Conservation (phyloP, 345 rosid genomes). For the Geranium brycei region DNA sequence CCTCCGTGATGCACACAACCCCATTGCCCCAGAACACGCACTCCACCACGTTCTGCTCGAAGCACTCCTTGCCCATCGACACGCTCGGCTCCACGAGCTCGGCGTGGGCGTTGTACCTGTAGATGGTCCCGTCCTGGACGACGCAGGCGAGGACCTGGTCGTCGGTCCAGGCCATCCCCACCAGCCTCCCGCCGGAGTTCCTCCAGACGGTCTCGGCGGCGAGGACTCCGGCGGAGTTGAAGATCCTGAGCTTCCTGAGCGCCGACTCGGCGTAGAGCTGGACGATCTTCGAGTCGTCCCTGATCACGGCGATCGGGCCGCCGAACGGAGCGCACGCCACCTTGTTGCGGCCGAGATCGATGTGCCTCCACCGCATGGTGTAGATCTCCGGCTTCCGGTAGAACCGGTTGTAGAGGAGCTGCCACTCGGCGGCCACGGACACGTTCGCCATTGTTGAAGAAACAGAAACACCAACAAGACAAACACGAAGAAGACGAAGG, state of each 20-base stretch:
- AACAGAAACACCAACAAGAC: not conserved
- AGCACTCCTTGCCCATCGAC: constrained; percentile 71
- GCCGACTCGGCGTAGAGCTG: constrained; percentile 97
- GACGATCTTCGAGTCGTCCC: constrained; percentile 96
- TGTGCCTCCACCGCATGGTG: constrained; percentile 76
- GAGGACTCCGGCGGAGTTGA: constrained; percentile 71
- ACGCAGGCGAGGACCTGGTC: constrained; percentile 69
- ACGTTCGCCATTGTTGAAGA: constrained; percentile 53
- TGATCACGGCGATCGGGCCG: constrained; percentile 85
- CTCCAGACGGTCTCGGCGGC: constrained; percentile 85
- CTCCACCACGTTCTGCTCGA: constrained; percentile 82
- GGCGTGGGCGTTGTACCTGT: constrained; percentile 63
- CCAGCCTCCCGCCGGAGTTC: constrained; percentile 78
- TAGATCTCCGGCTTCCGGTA: constrained; percentile 88
- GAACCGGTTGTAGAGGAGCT: constrained; percentile 66
- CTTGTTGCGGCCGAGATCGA: constrained; percentile 76
- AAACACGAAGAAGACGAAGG: not conserved
- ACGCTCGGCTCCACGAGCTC: constrained; percentile 62
- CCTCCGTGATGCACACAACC: constrained; percentile 76
- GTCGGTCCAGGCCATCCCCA: constrained; percentile 92
- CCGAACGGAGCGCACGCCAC: constrained; percentile 92
- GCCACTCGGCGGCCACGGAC: constrained; percentile 97
- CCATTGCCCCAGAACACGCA: constrained; percentile 90
- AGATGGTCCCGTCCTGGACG: constrained; percentile 89
- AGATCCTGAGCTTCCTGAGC: constrained; percentile 84